Evolutionary conservation across 495 filamentous ascomycete species (phyloP), one percentile per base, ranked within the genome.

Genomic region (Xylaria castorea): DNA sequence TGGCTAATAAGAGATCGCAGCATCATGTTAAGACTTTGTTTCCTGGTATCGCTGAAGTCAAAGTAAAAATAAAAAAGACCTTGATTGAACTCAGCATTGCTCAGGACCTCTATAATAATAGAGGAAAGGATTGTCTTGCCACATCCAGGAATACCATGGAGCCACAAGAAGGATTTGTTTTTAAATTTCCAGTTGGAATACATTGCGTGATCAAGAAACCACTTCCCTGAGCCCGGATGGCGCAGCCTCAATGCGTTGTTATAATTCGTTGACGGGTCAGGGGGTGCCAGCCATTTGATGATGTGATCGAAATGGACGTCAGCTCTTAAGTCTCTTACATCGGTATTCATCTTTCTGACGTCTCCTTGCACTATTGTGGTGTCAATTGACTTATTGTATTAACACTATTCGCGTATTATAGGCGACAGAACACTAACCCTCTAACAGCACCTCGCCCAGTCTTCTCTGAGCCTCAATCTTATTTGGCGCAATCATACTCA

Each of bases 391-490:
- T 1, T 20, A 40, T 34, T 32, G 1, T 8, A 7, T 18, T 53
- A 68, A 51, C 0, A 30, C 34, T 38, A 40, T 38, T 34, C 1
- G 32, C 18, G 4, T 57, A 18, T 18, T 16, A 0, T 12, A 57
- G 22, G 1, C 7, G 25, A 30, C 48, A 60, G 42, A n/a, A 65
- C 0, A 71, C 68, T 71, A 60, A 68, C 32, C 72, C 73, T 74
- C 71, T 58, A 74, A 74, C 27, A 81, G 30, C 34, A 78, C 58
- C 60, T 83, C 79, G 27, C 44, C 53, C 68, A 81, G 76, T 72
- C 58, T 81, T 73, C 74, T 80, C 75, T 83, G 77, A 55, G 74
- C 73, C 32, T 81, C 75, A n/a, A 82, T 61, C 62, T 73, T 74
- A 51, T 68, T 77, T 18, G 78, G 77, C 50, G 66, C 66, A 73